phyloP scores from a whole-genome alignment of 192 early-diverging fungal species.

The Podila epicladia region DNA sequence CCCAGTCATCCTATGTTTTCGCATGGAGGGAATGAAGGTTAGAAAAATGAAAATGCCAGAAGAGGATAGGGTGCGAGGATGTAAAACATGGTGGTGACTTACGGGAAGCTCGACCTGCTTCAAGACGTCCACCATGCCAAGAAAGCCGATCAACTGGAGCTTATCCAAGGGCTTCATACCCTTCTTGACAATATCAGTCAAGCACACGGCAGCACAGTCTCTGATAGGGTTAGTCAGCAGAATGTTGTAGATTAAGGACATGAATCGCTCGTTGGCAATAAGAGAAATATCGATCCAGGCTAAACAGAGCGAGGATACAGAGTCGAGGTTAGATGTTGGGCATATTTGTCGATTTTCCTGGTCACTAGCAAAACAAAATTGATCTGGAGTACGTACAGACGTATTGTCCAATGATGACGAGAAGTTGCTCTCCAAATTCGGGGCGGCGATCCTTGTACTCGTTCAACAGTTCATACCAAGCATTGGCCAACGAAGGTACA shows the following conservation, averaged over 20 bases:
- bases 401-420: conserved; percentile 86
- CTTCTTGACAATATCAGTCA: conserved; percentile 88
- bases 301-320: conserved; percentile 5
- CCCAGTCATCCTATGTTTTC: conserved; percentile 57
- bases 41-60: not conserved
- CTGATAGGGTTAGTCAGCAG: conserved; percentile 69
- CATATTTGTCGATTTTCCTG: not conserved
- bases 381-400: conserved; percentile 55
- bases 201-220: conserved; percentile 81
- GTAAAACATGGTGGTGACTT: not conserved
- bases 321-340: not conserved
- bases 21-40: not conserved
- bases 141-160: conserved; percentile 79
- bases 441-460: conserved; percentile 66
- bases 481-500: conserved; percentile 73
- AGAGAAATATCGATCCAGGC: conserved; percentile 96
- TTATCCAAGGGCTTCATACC: conserved; percentile 95
- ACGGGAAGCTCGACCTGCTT: conserved; percentile 38
- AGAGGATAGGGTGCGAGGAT: not conserved
- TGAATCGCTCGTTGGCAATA: conserved; percentile 85
- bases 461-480: conserved; percentile 80
- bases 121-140: conserved; percentile 48
- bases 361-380: not conserved
- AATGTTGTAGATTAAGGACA: conserved; percentile 79
- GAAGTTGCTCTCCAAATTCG: conserved; percentile 69